These are phyloP conservation scores for Candida odintsovae DNA, from an alignment of 805 yeast genomes.

Conservation along the genomic window DNA sequence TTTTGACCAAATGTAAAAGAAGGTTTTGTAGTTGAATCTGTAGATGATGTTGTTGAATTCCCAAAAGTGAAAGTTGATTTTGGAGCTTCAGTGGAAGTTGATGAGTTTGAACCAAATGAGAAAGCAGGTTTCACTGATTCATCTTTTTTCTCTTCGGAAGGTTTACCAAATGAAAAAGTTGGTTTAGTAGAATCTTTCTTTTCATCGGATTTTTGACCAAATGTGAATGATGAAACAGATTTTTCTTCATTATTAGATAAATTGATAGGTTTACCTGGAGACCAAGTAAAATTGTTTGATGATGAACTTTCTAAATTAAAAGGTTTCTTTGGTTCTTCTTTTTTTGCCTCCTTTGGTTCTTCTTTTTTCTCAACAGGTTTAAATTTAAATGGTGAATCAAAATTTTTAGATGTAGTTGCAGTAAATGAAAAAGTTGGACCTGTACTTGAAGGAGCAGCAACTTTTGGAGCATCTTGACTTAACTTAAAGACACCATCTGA, in stretches of 20 bases:
- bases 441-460: slow-evolving; percentile 23
- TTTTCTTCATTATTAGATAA: slow-evolving; percentile 5
- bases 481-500: slow-evolving; percentile 47
- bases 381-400: slow-evolving; percentile 31
- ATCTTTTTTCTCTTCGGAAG: neutral
- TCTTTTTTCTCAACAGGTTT: slow-evolving; percentile 6
- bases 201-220: slow-evolving; percentile 13
- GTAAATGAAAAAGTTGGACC: slow-evolving; percentile 37
- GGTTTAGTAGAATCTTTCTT: slow-evolving; percentile 10
- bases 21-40: slow-evolving; percentile 15
- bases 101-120: slow-evolving; percentile 14
- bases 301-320: slow-evolving; percentile 3
- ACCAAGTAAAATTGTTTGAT: slow-evolving; percentile 19
- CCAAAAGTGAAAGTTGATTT: slow-evolving; percentile 27
- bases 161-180: slow-evolving; percentile 12
- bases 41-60: slow-evolving; percentile 7
- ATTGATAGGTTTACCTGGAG: slow-evolving; percentile 18
- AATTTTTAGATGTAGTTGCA: slow-evolving; percentile 25
- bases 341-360: slow-evolving; percentile 3
- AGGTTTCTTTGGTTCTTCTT: slow-evolving; percentile 4
- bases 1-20: slow-evolving; percentile 21
- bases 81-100: slow-evolving; percentile 5
- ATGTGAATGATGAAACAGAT: slow-evolving; percentile 22
- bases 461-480: slow-evolving; percentile 20
- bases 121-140: slow-evolving; percentile 15